Base-by-base conservation (phyloP, 164 flowering plant species). In the Nymphaea thermarum region DNA sequence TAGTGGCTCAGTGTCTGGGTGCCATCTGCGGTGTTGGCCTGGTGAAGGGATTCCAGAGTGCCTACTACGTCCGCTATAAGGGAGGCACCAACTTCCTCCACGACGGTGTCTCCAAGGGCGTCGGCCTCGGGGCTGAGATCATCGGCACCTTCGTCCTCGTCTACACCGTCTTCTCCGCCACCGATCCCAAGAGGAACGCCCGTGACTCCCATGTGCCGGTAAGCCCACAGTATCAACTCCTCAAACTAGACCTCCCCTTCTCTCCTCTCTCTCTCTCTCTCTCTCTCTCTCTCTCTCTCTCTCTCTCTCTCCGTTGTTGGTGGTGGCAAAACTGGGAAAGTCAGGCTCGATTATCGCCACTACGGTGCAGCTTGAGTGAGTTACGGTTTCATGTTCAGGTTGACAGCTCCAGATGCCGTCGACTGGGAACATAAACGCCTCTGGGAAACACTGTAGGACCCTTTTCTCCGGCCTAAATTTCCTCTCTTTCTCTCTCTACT, bases 131-230 rank as follows among this genome's bases (percentile, higher is more conserved):
- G 4, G 89, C 89, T 4, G 89, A 85, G 77, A 83, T 84, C 60
- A 81, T 84, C 57, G 88, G 88, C 10, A 84, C 85, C 42, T 84
- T 84, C 64, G 85, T 84, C 14, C 85, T 84, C 17, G 87, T 84
- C 72, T 81, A 84, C 79, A 82, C 86, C 45, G 87, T 83, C 72
- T 84, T 84, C 82, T 82, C 88, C 36, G 88, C 88, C 70, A 84
- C 88, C 12, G 87, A 85, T 65, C 87, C 89, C 73, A 85, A 85
- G 72, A 73, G 89, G 43, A 85, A 64, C 63, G 87, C 89, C 5
- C 71, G 89, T 47, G 89, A 85, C 62, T 83, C 89, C 43, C 89
- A 85, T 61, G 80, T 85, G 61, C 89, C 89, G 3, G 89, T 85
- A 77, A 65, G 85, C 66, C 57, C 12, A 25, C 36, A 25, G 36